These are phyloP conservation scores for Lepraria neglecta DNA, from an alignment of 495 filamentous ascomycete species.

Conservation along the genomic window DNA sequence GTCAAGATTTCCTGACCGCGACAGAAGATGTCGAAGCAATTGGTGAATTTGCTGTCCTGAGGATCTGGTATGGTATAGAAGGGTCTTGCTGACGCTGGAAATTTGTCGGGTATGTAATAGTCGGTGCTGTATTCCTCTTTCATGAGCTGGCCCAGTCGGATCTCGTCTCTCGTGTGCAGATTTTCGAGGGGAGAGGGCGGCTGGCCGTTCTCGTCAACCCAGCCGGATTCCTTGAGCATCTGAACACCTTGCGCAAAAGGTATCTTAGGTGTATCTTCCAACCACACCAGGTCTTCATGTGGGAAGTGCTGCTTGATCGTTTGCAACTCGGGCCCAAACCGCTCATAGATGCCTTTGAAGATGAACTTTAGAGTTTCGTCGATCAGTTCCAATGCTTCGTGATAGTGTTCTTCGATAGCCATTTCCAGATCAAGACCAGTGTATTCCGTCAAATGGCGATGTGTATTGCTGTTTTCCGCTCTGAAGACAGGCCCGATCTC, in stretches of 20 bases:
- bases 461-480: slow-evolving; percentile 91
- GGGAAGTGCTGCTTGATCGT: slow-evolving; percentile 60
- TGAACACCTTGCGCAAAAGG: slow-evolving; percentile 73
- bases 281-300: slow-evolving; percentile 62
- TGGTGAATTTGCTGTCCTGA: slow-evolving; percentile 63
- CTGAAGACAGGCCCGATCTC: slow-evolving; percentile 86
- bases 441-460: slow-evolving; percentile 92
- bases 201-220: slow-evolving; percentile 66
- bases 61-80: slow-evolving; percentile 92
- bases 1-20: slow-evolving; percentile 90
- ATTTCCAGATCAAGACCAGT: slow-evolving; percentile 94
- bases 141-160: slow-evolving; percentile 73
- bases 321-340: slow-evolving; percentile 62
- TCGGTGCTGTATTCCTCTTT: slow-evolving; percentile 86
- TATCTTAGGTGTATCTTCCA: slow-evolving; percentile 74
- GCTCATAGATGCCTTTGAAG: slow-evolving; percentile 61
- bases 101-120: slow-evolving; percentile 94
- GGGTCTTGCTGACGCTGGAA: slow-evolving; percentile 72
- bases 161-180: slow-evolving; percentile 76
- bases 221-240: slow-evolving; percentile 75
- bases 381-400: slow-evolving; percentile 70
- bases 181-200: slow-evolving; percentile 64
- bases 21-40: slow-evolving; percentile 93
- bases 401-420: slow-evolving; percentile 85
- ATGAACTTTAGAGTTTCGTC: slow-evolving; percentile 78